Evolutionary conservation across 768 basidiomycete species (phyloP), one percentile per base, ranked within the genome.

Genomic region (Tubosaeta brunneosetosa): DNA sequence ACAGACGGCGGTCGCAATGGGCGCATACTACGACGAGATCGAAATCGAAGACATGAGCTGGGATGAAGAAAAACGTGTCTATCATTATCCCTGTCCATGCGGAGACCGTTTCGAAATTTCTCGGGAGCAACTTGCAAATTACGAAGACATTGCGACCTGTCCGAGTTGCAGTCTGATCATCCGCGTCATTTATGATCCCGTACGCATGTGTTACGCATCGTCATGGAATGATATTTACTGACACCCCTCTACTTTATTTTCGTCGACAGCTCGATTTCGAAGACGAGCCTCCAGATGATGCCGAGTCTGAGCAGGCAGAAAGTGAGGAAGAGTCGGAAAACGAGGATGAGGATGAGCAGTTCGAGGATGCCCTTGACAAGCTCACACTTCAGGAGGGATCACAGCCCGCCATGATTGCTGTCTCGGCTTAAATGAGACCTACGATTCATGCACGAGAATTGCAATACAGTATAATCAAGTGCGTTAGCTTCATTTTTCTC

Each of bases 81-180:
- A 85, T 64, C 94, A 98, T 75, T 97, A 94, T 68, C 95, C 94
- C 0, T 99, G 94, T 65, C 94, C 95, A 1, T 98, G 95, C 64
- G 95, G 95, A 9, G 95, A 99, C 73, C 85, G 94, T 38, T 99
- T 98, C 73, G 95, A 98, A 71, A 97, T 98, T 59, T 83, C 88
- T 29, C 82, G 87, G 60, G 73, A 75, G 56, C 93, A 97, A 71
- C 82, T 97, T 8, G 80, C 83, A 42, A 76, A 93, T 59, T 97
- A 83, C 50, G 97, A 97, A 62, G 97, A 98, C 66, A 83, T 94
- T 43, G 95, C 94, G 22, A 94, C 82, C 47, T 98, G 97, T 74
- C 97, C 97, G 0, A 94, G 91, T 67, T 99, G 97, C 62, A 94
- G 91, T 58, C 76, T 98, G 22, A 79, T 97, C 31, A 91, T 98